phyloP scores from a whole-genome alignment of 208 protist species.

The Polymyxa betae region DNA sequence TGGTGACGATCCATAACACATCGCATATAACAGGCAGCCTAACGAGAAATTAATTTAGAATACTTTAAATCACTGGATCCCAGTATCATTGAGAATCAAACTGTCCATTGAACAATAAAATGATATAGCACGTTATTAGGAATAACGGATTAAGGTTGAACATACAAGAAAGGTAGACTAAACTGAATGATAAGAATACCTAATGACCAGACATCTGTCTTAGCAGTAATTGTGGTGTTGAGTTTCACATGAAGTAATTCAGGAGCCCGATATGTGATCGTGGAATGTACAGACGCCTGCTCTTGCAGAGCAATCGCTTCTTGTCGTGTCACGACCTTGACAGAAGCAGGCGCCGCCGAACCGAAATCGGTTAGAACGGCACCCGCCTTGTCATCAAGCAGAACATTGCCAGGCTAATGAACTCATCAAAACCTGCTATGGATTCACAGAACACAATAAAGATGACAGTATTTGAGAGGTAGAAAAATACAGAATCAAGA shows the following conservation, averaged over 20 bases:
- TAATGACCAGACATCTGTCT: slow-evolving; percentile 26
- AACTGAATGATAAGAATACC: neutral
- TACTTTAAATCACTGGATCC: no score
- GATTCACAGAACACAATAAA: neutral
- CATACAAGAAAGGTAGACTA: neutral
- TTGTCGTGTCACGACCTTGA: neutral
- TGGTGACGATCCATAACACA: slow-evolving; percentile 13
- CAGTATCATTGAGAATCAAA: no score
- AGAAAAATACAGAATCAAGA: no score
- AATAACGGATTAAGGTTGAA: neutral
- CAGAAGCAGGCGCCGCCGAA: neutral
- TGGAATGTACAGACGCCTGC: slow-evolving; percentile 8
- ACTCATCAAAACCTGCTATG: neutral
- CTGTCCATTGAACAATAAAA: neutral
- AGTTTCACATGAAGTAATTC: slow-evolving; percentile 33
- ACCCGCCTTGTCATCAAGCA: slow-evolving; percentile 34
- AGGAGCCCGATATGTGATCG: slow-evolving; percentile 15
- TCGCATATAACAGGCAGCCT: slow-evolving; percentile 36
- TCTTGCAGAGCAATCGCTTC: neutral
- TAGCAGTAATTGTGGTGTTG: neutral
- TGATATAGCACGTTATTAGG: neutral
- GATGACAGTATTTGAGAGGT: neutral
- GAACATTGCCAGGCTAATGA: slow-evolving; percentile 28
- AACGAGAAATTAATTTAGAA: no score
- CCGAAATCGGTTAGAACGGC: slow-evolving; percentile 44